These are phyloP conservation scores for Mycena venus DNA, from an alignment of 768 basidiomycete species.

Conservation along the genomic window DNA sequence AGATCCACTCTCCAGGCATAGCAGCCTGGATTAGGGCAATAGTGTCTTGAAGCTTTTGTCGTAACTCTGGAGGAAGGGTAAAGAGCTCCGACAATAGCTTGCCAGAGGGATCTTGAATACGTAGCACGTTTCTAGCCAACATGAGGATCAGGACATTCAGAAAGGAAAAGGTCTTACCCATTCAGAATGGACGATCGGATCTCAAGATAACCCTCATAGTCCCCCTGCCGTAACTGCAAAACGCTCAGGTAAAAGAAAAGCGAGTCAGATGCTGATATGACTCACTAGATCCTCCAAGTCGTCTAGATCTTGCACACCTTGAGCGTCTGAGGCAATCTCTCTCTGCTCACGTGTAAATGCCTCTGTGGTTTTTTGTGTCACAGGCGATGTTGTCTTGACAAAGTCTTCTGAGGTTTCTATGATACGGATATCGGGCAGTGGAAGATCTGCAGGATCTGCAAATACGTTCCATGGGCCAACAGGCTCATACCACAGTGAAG, in stretches of 20 bases:
- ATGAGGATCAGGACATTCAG: not conserved
- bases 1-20: not conserved
- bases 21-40: not conserved
- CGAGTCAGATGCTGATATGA: not conserved
- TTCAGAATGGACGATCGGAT: not conserved
- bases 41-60: not conserved
- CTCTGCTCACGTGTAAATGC: not conserved
- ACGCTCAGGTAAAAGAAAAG: not conserved
- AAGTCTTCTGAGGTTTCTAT: not conserved
- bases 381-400: not conserved
- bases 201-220: not conserved
- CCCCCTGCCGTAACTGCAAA: too few species aligned
- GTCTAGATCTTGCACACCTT: not conserved
- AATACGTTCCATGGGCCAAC: not conserved
- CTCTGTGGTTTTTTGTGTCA: not conserved
- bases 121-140: not conserved
- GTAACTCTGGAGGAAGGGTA: not conserved
- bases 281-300: not conserved
- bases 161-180: not conserved
- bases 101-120: not conserved
- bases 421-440: not conserved
- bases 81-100: not conserved
- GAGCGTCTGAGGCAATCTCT: not conserved
- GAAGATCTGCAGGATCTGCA: not conserved
- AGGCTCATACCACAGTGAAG: not conserved